A percentile compares a stretch with the other conserved stretches of the same genome.
Conservation (phyloP, 2,329 filamentous ascomycete genomes). For the Aspergillus oerlinghausenensis region DNA sequence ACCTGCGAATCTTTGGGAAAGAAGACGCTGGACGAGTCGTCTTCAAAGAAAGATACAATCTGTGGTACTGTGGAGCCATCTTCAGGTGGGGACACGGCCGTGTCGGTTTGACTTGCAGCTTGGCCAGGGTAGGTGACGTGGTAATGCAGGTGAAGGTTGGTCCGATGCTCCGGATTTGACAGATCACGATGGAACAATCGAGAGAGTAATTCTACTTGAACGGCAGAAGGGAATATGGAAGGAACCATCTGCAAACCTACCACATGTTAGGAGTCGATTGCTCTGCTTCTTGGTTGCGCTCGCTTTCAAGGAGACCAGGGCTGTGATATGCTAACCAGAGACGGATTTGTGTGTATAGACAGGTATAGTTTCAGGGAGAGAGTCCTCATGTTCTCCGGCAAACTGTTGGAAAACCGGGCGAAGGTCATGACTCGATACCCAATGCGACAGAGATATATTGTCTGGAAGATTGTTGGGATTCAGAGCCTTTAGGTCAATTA, state of each 20-base stretch:
- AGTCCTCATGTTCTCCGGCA: slow-evolving; percentile 11
- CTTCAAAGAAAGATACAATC: slow-evolving; percentile 50
- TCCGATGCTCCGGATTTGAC: slow-evolving; percentile 68
- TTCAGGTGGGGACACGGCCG: slow-evolving; percentile 42
- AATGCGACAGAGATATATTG: slow-evolving; percentile 24
- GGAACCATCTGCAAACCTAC: slow-evolving; percentile 77
- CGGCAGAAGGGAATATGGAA: slow-evolving; percentile 61
- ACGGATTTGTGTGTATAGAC: slow-evolving; percentile 33
- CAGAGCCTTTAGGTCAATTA: slow-evolving; percentile 51
- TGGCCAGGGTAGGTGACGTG: slow-evolving; percentile 57
- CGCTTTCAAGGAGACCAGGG: slow-evolving; percentile 6
- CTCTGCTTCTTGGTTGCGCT: slow-evolving; percentile 2
- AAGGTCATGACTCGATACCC: slow-evolving; percentile 25
- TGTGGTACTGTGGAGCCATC: slow-evolving; percentile 15
- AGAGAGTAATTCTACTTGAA: slow-evolving; percentile 67
- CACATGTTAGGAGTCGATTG: slow-evolving; percentile 18
- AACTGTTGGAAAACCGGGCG: slow-evolving; percentile 31
- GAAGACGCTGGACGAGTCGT: slow-evolving; percentile 36
- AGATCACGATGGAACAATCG: slow-evolving; percentile 75
- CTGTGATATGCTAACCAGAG: slow-evolving; percentile 30
- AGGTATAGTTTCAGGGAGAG: slow-evolving; percentile 25
- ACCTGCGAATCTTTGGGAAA: slow-evolving; percentile 64
- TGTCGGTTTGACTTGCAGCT: background rate
- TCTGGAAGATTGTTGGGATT: slow-evolving; percentile 27
- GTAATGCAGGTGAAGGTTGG: slow-evolving; percentile 86